A percentile compares a stretch with the other conserved stretches of the same genome.
phyloP scores from a whole-genome alignment of 345 rosid species.

The Angophora floribunda region DNA sequence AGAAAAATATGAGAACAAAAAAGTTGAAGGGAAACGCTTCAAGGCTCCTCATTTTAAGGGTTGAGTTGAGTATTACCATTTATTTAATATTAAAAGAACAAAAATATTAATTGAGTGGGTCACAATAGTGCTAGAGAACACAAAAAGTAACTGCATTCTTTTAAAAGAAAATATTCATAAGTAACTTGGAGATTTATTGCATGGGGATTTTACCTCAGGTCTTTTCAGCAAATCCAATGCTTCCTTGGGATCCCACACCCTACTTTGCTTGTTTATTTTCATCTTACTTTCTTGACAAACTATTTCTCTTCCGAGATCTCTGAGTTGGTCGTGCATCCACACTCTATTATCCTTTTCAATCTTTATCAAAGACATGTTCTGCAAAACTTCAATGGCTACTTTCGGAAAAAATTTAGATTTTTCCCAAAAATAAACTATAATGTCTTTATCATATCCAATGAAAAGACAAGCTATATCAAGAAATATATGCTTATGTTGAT shows the following conservation, averaged over 20 bases:
- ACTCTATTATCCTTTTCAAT: not conserved
- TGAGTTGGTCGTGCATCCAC: conserved; percentile 1
- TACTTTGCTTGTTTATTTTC: not conserved
- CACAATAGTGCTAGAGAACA: no score
- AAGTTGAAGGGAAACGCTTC: not conserved
- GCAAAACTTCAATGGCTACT: not conserved
- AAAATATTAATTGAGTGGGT: no score
- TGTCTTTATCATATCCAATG: not conserved
- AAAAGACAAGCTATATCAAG: conserved; percentile 2
- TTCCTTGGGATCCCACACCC: not conserved
- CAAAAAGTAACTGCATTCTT: not conserved
- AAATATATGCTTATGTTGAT: not conserved
- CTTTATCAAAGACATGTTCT: not conserved
- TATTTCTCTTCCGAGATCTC: not conserved
- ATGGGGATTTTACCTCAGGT: not conserved
- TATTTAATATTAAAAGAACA: not conserved
- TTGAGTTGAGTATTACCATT: no score
- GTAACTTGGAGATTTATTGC: no score
- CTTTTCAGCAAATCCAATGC: not conserved
- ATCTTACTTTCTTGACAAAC: not conserved
- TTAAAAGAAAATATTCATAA: not conserved
- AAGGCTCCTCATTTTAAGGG: no score
- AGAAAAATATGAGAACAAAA: not conserved
- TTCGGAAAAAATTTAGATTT: not conserved
- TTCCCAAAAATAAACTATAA: not conserved